Base-by-base conservation (phyloP, 2,329 filamentous ascomycete genomes). In the Aspergillus versicolor region DNA sequence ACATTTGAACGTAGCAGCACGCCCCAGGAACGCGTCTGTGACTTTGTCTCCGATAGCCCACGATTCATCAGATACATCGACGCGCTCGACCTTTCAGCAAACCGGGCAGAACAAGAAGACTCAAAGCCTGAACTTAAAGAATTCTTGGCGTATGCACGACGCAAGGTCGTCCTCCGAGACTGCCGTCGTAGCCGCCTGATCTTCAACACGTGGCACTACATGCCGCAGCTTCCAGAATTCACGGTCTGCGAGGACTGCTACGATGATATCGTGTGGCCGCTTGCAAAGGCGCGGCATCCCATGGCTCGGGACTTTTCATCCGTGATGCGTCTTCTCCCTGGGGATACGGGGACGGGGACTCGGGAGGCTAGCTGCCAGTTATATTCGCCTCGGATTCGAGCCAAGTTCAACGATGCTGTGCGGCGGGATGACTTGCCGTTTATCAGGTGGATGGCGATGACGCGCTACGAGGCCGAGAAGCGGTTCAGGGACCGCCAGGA, bases 211-310 rank as follows among this genome's bases (percentile, higher is more conserved):
- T 97, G 92, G 92, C 87, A 95, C 71, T 86, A 84, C 54, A 91
- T 95, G 71, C 85, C 89, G 1, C 80, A 84, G 13, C 77, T 95
- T 0, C 90, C 89, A 0, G 84, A 92, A 47, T 85, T 96, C 66
- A 91, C 89, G 1, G 88, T 96, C 4, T 97, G 92, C 73, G 86
- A 89, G 62, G 90, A 93, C 72, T 97, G 92, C 72, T 96, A 89
- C 70, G 84, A 90, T 15, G 86, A 91, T 21, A 83, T 91, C 1
- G 84, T 96, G n/a, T 85, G 83, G 73, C 91, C 92, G 1, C 78
- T 85, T 50, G 75, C 87, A 2, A 77, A 81, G 30, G 77, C 81
- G 3, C 74, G 81, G 40, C 76, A 75, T 41, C 75, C 82, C 1
- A 78, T 92, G 22, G 86, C 88, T 9, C 76, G 82, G 17, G 84